These are phyloP conservation scores for Cicer yamashitae DNA, from an alignment of 306 rosid genomes.

Conservation along the genomic window DNA sequence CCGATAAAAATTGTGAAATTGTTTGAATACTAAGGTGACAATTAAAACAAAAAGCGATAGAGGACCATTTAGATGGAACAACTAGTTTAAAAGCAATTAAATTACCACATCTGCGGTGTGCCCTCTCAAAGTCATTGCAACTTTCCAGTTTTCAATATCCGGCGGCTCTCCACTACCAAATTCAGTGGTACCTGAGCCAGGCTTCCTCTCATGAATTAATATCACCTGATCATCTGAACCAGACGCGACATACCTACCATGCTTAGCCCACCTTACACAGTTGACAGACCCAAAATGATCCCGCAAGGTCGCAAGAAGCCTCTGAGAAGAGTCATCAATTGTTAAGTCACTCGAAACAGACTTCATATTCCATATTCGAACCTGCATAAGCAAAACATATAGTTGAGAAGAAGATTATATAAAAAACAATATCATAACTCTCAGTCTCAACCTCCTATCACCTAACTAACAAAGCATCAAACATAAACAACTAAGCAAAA, in stretches of 20 bases:
- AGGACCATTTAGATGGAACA: conserved; percentile 32
- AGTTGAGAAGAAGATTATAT: background rate
- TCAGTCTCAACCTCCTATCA: conserved; percentile 18
- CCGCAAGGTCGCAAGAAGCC: conserved; percentile 96
- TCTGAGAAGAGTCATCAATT: conserved; percentile 69
- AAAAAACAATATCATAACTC: conserved; percentile 4
- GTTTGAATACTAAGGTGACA: conserved; percentile 2
- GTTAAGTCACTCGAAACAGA: conserved; percentile 69
- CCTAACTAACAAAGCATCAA: conserved; percentile 27
- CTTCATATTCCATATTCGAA: conserved; percentile 97
- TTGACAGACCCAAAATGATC: conserved; percentile 99
- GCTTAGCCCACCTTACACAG: conserved; percentile 99
- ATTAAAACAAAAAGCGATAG: background rate
- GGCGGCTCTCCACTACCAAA: conserved; percentile 99
- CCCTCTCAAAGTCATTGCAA: conserved; percentile 93
- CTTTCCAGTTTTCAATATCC: conserved; percentile 99
- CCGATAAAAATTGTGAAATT: conserved; percentile 29
- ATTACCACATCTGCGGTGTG: conserved; percentile 99
- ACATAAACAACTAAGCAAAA: conserved; percentile 9
- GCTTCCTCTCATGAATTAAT: conserved; percentile 93
- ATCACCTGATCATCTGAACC: conserved; percentile 98
- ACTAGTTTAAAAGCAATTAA: conserved; percentile 51
- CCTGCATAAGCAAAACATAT: conserved; percentile 55
- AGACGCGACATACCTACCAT: conserved; percentile 89
- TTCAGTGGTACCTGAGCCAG: conserved; percentile 99